A percentile compares a stretch with the other conserved stretches of the same genome.
Evolutionary conservation across 345 rosid genomes (phyloP).

Genomic region (Microthlaspi erraticum): DNA sequence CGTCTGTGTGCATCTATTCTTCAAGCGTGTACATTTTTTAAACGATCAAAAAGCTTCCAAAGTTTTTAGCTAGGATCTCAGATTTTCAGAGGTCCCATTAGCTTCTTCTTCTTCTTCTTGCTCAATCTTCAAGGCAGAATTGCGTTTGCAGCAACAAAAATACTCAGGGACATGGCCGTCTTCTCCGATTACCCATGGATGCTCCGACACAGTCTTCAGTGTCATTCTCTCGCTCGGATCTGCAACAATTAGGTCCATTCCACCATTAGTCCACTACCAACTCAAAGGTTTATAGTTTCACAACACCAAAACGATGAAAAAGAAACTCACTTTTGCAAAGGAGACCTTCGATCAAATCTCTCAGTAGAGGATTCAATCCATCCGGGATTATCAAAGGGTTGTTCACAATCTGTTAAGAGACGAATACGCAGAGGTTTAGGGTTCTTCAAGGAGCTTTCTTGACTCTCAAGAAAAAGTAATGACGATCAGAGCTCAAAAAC

Average conservation of each 20-base stretch:
- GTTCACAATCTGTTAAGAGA: constrained; percentile 71
- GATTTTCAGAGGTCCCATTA: constrained; percentile 37
- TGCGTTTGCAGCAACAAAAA: constrained; percentile 88
- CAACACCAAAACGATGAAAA: constrained; percentile 10
- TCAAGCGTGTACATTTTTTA: constrained; percentile 21
- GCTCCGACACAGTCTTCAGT: constrained; percentile 67
- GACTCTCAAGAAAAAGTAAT: background rate
- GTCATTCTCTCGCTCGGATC: constrained; percentile 82
- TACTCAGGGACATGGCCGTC: constrained; percentile 66
- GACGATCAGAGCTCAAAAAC: constrained; percentile 18
- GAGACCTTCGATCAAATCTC: constrained; percentile 78
- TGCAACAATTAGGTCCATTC: constrained; percentile 40
- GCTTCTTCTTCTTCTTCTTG: constrained; percentile 38
- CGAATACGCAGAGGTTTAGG: background rate
- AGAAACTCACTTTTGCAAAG: constrained; percentile 80
- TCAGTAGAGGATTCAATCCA: constrained; percentile 69
- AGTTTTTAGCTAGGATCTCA: constrained; percentile 19
- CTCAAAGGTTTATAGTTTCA: constrained; percentile 3
- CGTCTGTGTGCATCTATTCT: constrained; percentile 8
- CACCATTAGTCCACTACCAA: constrained; percentile 16
- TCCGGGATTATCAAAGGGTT: constrained; percentile 68
- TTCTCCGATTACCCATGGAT: constrained; percentile 80
- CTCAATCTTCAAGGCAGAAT: constrained; percentile 32
- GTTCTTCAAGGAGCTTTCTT: constrained; percentile 9
- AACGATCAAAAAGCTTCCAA: constrained; percentile 29